Conservation (phyloP, 2,329 filamentous ascomycete genomes). For the Alternaria infectoria region DNA sequence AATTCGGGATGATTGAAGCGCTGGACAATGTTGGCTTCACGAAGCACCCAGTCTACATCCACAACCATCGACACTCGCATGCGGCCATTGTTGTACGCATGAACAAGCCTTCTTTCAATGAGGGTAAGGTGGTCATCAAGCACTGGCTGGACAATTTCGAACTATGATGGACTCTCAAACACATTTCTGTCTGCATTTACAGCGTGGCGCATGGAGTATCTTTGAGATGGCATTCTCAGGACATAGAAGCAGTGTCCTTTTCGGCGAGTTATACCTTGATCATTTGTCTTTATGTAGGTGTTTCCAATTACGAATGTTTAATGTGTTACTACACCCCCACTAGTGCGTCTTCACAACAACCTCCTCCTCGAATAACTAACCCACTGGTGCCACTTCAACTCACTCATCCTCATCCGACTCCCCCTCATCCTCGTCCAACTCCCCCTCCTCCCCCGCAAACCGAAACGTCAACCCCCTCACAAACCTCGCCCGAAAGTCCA, state of each 20-base stretch:
- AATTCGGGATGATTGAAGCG: slow-evolving; percentile 84
- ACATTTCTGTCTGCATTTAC: background rate
- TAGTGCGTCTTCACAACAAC: no score
- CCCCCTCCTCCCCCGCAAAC: background rate
- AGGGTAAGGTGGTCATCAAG: slow-evolving; percentile 77
- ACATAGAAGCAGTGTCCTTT: background rate
- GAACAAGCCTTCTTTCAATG: slow-evolving; percentile 69
- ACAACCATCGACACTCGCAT: slow-evolving; percentile 77
- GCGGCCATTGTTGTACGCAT: slow-evolving; percentile 86
- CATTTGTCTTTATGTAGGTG: background rate
- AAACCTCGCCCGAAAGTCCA: background rate
- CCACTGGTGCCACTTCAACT: no score
- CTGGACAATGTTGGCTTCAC: slow-evolving; percentile 69
- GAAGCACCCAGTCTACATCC: slow-evolving; percentile 73
- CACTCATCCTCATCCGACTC: background rate
- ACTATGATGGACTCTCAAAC: slow-evolving; percentile 14
- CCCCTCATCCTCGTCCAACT: background rate
- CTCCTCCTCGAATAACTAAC: no score
- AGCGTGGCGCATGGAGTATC: slow-evolving; percentile 17
- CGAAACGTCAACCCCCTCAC: slow-evolving; percentile 3
- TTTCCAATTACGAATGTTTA: background rate
- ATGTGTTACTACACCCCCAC: background rate
- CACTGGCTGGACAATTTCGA: slow-evolving; percentile 84
- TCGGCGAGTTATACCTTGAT: background rate
- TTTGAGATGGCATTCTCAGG: background rate